Conservation (phyloP, 352 stramenopile species). For the Ophiocytium majus region DNA sequence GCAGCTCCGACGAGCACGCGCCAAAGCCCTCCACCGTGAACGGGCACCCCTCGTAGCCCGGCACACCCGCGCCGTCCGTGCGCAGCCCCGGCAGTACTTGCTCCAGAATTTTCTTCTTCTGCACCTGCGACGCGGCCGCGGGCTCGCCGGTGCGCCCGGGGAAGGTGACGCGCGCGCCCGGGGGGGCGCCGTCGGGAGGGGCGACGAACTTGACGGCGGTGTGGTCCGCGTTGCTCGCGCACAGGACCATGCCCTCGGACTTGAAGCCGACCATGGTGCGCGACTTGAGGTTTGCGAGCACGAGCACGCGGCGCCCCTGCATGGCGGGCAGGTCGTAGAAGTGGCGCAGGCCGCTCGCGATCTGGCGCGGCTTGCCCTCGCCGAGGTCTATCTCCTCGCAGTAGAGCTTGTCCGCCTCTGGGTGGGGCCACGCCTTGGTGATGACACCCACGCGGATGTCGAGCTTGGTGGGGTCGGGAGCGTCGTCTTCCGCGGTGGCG, state of each 20-base stretch:
- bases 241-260: conserved; percentile 55
- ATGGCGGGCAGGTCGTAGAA: conserved; percentile 91
- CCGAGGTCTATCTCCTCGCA: conserved; percentile 98
- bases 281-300: conserved; percentile 98
- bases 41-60: neutral
- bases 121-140: conserved; percentile 65
- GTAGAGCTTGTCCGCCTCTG: conserved; percentile 86
- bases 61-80: neutral
- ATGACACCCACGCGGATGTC: conserved; percentile 55
- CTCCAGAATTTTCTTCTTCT: conserved; percentile 71
- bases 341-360: conserved; percentile 87
- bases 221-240: conserved; percentile 64
- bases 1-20: neutral
- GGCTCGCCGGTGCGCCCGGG: conserved; percentile 58
- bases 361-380: conserved; percentile 79
- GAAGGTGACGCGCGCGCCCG: conserved; percentile 85
- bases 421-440: conserved; percentile 67
- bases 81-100: neutral
- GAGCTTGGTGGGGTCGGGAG: conserved; percentile 46
- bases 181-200: conserved; percentile 74
- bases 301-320: conserved; percentile 91
- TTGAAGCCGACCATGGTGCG: conserved; percentile 93
- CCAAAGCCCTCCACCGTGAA: conserved; percentile 10
- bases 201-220: conserved; percentile 83
- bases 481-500: neutral